Base-by-base conservation (phyloP, 1,284 basidiomycete species). In the Waitea zeae region DNA sequence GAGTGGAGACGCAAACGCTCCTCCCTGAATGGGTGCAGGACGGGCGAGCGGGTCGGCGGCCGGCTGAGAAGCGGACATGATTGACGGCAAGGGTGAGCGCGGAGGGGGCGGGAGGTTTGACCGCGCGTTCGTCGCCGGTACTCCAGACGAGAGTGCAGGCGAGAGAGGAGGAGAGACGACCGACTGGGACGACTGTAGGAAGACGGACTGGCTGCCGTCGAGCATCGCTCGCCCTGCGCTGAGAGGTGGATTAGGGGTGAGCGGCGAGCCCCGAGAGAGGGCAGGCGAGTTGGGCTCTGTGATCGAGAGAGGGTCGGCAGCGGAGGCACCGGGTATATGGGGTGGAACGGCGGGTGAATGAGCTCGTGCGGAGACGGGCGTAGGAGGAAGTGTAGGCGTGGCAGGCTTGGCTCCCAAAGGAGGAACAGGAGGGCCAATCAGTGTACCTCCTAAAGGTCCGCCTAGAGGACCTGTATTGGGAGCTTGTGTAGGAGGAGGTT, bases 271-370 rank as follows among this genome's bases (percentile, higher is more conserved):
- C n/a, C n/a, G n/a, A n/a, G n/a, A n/a, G n/a, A n/a, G n/a, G n/a
- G n/a, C n/a, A n/a, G n/a, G n/a, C 24, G 34, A 14, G 15, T 18
- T 13, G 34, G 34, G 29, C 42, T 14, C 5, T 50, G 41, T 7
- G 37, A 46, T 3, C 56, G 67, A 9, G 71, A 62, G 4, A 70
- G 70, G 9, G 71, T 64, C 20, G 56, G 61, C 13, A 68, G 62
- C 13, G 66, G 64, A 46, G 64, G 68, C 4, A 64, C 53, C 2
- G 56, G 50, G 1, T n/a, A 26, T n/a, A 26, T 26, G 7, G 24
- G 7, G 24, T 26, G 7, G 24, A 7, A 26, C 19, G 5, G 13
- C 11, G 20, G 18, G 12, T 37, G 12, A 17, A 5, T 6, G 31
- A 14, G 34, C n/a, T 15, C 20, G 28, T 12, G n/a, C 20, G 14